Base-by-base conservation (phyloP, 257 asterid genomes). In the Leptodermis oblonga region DNA sequence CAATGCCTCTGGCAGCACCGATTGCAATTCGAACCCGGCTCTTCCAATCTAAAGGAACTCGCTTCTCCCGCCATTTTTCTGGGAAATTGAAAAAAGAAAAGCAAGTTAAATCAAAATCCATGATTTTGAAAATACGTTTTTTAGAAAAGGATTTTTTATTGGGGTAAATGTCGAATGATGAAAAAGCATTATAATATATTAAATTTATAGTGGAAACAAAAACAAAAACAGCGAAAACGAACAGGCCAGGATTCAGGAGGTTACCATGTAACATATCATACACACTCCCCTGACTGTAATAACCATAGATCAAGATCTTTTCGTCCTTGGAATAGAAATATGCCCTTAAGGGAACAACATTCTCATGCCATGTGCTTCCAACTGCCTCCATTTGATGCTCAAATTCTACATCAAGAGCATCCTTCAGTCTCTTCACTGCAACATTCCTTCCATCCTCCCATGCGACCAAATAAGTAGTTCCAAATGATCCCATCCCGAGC, bases 241-340 rank as follows among this genome's bases (percentile, higher is more conserved):
- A n/a, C n/a, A n/a, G n/a, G n/a, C n/a, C n/a, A n/a, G n/a, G n/a
- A n/a, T n/a, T n/a, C n/a, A n/a, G n/a, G n/a, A n/a, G n/a, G n/a
- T n/a, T n/a, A n/a, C n/a, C n/a, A n/a, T n/a, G n/a, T n/a, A n/a
- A n/a, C n/a, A n/a, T n/a, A n/a, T n/a, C n/a, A 9, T 12, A 88
- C 58, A 94, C 85, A 66, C 95, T 88, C 36, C 99, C 99, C 70
- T 82, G 85, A 48, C 84, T 77, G 77, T 83, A 84, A 80, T 83
- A 85, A 71, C 91, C 97, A 69, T 83, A 91, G 54, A 94, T 96
- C 86, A 88, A 84, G 60, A 94, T 96, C 87, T 89, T 89, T 74
- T 94, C 99, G 10, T 89, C 99, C 71, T 94, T 30, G 8, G 99
- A 94, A 78, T 90, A 94, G 76, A 90, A 92, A 68, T 92, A 92